phyloP scores from a whole-genome alignment of 345 rosid genomes.

The Conringia planisiliqua region DNA sequence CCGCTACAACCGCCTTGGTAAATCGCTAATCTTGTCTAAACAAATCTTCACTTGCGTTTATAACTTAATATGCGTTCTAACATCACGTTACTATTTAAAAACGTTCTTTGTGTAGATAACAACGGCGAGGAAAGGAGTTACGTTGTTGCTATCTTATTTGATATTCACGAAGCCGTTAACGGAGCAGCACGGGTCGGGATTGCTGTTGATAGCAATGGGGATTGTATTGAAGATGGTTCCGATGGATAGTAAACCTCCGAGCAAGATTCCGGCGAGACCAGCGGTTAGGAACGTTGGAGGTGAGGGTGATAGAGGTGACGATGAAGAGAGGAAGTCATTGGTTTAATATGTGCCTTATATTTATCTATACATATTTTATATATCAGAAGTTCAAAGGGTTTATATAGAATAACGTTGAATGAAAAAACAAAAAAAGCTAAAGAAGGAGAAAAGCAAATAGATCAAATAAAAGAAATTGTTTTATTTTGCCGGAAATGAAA shows the following conservation, averaged over 20 bases:
- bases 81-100: neutral
- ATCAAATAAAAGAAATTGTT: constrained; percentile 4
- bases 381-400: constrained; percentile 3
- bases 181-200: constrained; percentile 72
- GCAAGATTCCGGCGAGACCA: constrained; percentile 20
- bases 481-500: neutral
- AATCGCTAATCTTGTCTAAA: neutral
- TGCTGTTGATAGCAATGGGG: constrained; percentile 73
- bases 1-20: constrained; percentile 98
- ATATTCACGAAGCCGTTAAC: constrained; percentile 88
- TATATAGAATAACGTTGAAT: constrained; percentile 19
- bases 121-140: constrained; percentile 49
- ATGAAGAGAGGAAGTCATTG: constrained; percentile 57
- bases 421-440: neutral
- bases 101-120: constrained; percentile 25
- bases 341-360: constrained; percentile 35
- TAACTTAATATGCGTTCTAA: neutral
- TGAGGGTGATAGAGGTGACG: constrained; percentile 26
- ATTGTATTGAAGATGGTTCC: constrained; percentile 56
- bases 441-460: neutral
- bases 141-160: constrained; percentile 74
- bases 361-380: neutral
- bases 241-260: constrained; percentile 36
- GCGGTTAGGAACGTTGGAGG: constrained; percentile 10
- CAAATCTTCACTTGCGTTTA: neutral